These are phyloP conservation scores for Suillus ampliporus DNA, from an alignment of 768 basidiomycete species.

Conservation along the genomic window DNA sequence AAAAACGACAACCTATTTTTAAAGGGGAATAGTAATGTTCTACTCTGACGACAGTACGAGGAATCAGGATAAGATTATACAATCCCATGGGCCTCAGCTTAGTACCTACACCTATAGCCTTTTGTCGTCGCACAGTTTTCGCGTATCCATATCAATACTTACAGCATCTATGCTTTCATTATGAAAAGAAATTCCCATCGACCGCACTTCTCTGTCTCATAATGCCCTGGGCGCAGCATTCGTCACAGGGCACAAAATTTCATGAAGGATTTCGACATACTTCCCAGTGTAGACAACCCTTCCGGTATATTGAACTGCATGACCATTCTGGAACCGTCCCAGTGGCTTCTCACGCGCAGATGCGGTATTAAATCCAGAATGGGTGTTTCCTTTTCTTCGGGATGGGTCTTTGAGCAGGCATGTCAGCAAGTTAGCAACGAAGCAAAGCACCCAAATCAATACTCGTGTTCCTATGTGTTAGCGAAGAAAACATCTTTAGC, in stretches of 20 bases:
- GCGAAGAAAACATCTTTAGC: not conserved
- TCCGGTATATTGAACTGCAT: too few species aligned
- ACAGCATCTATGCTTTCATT: not conserved
- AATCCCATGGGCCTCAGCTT: not conserved
- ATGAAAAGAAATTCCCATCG: not conserved
- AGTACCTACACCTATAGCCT: too few species aligned
- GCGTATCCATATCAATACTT: not conserved
- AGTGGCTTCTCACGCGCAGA: not conserved
- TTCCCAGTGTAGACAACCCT: too few species aligned
- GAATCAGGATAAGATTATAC: not conserved
- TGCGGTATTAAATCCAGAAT: too few species aligned
- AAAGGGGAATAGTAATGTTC: constrained; percentile 64
- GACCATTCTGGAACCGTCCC: not conserved
- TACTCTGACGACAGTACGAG: not conserved
- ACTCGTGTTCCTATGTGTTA: not conserved
- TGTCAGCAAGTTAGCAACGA: not conserved
- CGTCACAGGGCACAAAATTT: too few species aligned
- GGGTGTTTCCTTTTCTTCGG: not conserved
- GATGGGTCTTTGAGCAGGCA: not conserved
- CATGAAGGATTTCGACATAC: not conserved
- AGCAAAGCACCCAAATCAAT: not conserved
- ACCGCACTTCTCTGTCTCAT: not conserved
- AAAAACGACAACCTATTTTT: constrained; percentile 81
- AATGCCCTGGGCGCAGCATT: not conserved
- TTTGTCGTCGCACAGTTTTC: not conserved